Base-by-base conservation (phyloP, 2,329 filamentous ascomycete genomes). In the Orbilia ellipsospora region DNA sequence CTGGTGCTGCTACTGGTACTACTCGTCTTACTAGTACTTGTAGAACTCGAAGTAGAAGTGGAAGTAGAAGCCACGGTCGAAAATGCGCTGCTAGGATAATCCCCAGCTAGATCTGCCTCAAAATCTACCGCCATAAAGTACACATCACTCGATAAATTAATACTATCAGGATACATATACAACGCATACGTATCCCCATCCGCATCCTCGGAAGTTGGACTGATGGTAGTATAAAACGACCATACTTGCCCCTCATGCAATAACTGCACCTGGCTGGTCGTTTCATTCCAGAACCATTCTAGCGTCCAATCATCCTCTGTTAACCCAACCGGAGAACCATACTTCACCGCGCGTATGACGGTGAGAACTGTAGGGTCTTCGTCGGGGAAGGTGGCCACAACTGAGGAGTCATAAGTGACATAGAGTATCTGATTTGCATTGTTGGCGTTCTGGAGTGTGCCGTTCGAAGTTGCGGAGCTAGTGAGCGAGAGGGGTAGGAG, bases 141-240 rank as follows among this genome's bases (percentile, higher is more conserved):
- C n/a, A 56, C 62, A 13, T 44, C 57, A 1, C 23, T 0, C 7
- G 48, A 36, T 13, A 69, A 28, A 1, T 48, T 36, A 12, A 56
- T 36, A 40, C 52, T 50, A 51, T 15, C 40, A 5, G 66, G 66
- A 36, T 62, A 50, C 56, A 69, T 69, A 57, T 62, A 69, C 4
- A 69, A 20, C n/a, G 61, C 55, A 16, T 36, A 69, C 1, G 16
- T 52, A 36, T 36, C 2, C 31, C 31, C 23, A 23, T 23, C 31
- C 31, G 31, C 10, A 7, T 10, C 31, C 4, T 52, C 48, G 2
- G 16, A 36, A 28, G 20, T 28, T 12, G 4, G 7, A 44, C 45
- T 28, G 15, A 60, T 8, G 10, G 5, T 15, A 15, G 54, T 20
- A 23, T 60, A 16, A 12, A 40, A 23, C 28, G 12, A 6, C 45